Base-by-base conservation (phyloP, 2,329 filamentous ascomycete genomes). In the Cytospora mali region DNA sequence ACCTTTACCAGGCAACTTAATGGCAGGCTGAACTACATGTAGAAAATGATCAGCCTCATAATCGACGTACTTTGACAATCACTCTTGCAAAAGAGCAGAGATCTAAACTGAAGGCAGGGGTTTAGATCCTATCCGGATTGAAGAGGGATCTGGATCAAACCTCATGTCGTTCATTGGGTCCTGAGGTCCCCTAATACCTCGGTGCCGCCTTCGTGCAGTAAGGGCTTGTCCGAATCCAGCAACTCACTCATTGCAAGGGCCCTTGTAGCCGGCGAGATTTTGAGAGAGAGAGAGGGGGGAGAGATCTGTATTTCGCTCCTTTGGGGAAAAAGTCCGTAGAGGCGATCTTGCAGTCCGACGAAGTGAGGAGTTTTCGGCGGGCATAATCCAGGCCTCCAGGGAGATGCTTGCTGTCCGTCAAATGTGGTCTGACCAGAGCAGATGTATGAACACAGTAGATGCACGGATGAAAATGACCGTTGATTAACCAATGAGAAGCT, bases 151-250 rank as follows among this genome's bases (percentile, higher is more conserved):
- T 46, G 42, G 10, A 10, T 23, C 42, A 23, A n/a, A 4, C n/a
- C n/a, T 23, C 42, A 21, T 53, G 49, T 25, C 35, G 31, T 25
- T 39, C 18, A 35, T 31, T 35, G 46, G 21, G 2, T 33, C 55
- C 46, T 31, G 28, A 35, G 21, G 2, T 33, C 55, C 46, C 21
- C 29, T 21, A 14, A 4, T 31, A 42, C 35, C 48, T 56, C 39
- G 48, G 59, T 56, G 59, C 59, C 59, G 21, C 55, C 31, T 35
- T 35, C 25, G 29, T 62, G 59, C 59, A 48, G 10, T 9, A 18
- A 18, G 23, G 18, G 50, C 54, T 58, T 62, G 31, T 46, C 62
- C 57, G 4, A 29, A 61, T 56, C 23, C 27, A 64, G 62, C 42
- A 55, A 27, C 23, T 61, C 14, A 11, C 27, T 48, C 25, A 31